Evolutionary conservation across 2,329 filamentous ascomycete genomes (phyloP).

Genomic region (Monosporascus sp.): DNA sequence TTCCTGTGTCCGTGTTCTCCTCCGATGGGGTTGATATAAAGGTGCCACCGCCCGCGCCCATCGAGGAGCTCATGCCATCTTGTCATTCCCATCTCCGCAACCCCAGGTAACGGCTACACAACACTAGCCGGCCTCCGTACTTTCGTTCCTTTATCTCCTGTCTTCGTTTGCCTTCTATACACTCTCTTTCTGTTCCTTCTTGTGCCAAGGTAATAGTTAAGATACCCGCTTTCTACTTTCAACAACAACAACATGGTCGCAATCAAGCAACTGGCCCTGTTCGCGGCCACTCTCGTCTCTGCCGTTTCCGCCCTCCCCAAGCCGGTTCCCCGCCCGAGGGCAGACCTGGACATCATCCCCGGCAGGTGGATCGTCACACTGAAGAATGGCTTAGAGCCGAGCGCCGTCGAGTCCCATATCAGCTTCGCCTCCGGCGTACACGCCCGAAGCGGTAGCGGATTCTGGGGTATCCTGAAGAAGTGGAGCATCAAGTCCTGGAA

Average conservation of each 20-base stretch:
- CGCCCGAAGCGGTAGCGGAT: slow-evolving; percentile 1
- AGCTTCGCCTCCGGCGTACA: slow-evolving; percentile 2
- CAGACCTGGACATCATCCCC: slow-evolving; percentile 1
- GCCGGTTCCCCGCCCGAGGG: not conserved
- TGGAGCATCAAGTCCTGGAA: not conserved
- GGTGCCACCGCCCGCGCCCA: not conserved
- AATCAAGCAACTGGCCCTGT: slow-evolving; percentile 1
- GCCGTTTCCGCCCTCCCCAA: not conserved
- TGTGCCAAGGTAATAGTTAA: no score
- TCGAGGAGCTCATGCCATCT: not conserved
- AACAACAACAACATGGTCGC: not conserved
- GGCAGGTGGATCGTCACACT: slow-evolving; percentile 6
- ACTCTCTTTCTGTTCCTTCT: not conserved
- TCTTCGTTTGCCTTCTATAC: not conserved
- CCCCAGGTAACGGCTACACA: not conserved
- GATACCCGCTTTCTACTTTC: not conserved
- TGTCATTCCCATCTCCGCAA: not conserved
- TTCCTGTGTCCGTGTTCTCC: not conserved
- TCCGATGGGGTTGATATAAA: not conserved
- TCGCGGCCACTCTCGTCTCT: slow-evolving; percentile 1
- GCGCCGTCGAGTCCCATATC: not conserved
- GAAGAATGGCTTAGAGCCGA: not conserved
- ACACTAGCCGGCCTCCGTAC: not conserved
- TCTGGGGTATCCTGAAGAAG: slow-evolving; percentile 2
- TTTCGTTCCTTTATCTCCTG: not conserved